Evolutionary conservation across 2,329 filamentous ascomycete genomes (phyloP).

Genomic region (Tolypocladium guangdongense): DNA sequence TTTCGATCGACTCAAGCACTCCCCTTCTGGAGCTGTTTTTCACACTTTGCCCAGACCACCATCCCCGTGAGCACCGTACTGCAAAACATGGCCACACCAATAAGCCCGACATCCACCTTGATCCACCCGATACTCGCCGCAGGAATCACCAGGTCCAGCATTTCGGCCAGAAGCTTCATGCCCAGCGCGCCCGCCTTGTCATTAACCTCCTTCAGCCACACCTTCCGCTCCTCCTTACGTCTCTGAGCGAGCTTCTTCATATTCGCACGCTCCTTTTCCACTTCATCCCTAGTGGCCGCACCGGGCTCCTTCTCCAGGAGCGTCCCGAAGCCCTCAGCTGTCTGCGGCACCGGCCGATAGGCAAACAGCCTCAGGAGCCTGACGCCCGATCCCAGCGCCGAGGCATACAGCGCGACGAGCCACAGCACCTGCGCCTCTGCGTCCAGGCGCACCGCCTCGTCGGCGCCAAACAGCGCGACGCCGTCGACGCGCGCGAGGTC

Average conservation of each 20-base stretch:
- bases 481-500: conserved; percentile 34
- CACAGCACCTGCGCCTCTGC: conserved; percentile 58
- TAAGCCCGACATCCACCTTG: conserved; percentile 33
- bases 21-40: conserved; percentile 11
- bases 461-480: conserved; percentile 41
- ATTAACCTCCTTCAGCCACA: conserved; percentile 17
- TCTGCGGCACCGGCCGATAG: conserved; percentile 22
- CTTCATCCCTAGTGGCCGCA: background rate
- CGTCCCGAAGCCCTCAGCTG: conserved; percentile 16
- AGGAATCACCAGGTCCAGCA: conserved; percentile 53
- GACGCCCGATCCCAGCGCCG: conserved; percentile 31
- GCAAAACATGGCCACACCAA: conserved; percentile 48
- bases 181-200: conserved; percentile 23
- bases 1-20: background rate
- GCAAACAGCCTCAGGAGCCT: conserved; percentile 27
- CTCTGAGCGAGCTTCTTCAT: conserved; percentile 19
- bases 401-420: conserved; percentile 50
- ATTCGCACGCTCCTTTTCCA: conserved; percentile 13
- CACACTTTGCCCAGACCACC: conserved; percentile 49
- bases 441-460: conserved; percentile 34
- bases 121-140: conserved; percentile 51
- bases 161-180: conserved; percentile 42
- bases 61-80: conserved; percentile 50
- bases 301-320: conserved; percentile 1
- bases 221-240: conserved; percentile 20